A percentile compares a stretch with the other conserved stretches of the same genome.
Evolutionary conservation across 1,284 basidiomycete genomes (phyloP).

Genomic region (Tylopilus orsonianus): DNA sequence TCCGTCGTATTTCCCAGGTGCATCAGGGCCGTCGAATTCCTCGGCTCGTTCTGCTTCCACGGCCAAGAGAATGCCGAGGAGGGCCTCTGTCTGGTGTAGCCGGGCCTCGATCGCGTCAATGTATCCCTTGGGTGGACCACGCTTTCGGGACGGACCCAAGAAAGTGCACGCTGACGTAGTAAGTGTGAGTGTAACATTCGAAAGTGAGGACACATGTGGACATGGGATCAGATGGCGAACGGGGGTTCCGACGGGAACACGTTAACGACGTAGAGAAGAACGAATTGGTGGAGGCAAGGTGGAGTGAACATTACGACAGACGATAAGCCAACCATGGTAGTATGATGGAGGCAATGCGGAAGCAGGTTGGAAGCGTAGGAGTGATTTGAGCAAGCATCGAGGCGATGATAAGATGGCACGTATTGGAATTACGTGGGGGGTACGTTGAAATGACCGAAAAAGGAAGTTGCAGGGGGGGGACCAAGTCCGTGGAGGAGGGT

Average conservation of each 20-base stretch:
- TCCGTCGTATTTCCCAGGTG: conserved; percentile 9
- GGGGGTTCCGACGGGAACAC: neutral
- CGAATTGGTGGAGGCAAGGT: conserved; percentile 9
- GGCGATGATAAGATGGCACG: conserved; percentile 5
- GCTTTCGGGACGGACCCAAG: conserved; percentile 77
- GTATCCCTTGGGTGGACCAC: conserved; percentile 85
- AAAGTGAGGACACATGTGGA: neutral
- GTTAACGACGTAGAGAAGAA: conserved; percentile 3
- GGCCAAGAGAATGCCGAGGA: conserved; percentile 74
- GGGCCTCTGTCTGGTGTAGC: conserved; percentile 82
- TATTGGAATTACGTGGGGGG: conserved; percentile 13
- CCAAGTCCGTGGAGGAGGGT: neutral
- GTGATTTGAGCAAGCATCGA: neutral
- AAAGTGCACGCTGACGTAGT: conserved; percentile 60
- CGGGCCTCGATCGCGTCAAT: conserved; percentile 89
- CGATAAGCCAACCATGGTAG: conserved; percentile 11
- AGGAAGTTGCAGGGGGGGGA: conserved; percentile 11
- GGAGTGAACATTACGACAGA: conserved; percentile 17
- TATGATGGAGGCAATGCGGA: conserved; percentile 13
- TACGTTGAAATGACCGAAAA: conserved; percentile 10
- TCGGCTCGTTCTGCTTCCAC: conserved; percentile 65
- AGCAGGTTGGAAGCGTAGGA: neutral
- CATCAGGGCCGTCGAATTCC: conserved; percentile 51
- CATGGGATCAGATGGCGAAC: neutral
- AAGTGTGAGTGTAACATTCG: neutral